These are phyloP conservation scores for Vanrija sp. DNA, from an alignment of 1,284 basidiomycete species.

Conservation along the genomic window DNA sequence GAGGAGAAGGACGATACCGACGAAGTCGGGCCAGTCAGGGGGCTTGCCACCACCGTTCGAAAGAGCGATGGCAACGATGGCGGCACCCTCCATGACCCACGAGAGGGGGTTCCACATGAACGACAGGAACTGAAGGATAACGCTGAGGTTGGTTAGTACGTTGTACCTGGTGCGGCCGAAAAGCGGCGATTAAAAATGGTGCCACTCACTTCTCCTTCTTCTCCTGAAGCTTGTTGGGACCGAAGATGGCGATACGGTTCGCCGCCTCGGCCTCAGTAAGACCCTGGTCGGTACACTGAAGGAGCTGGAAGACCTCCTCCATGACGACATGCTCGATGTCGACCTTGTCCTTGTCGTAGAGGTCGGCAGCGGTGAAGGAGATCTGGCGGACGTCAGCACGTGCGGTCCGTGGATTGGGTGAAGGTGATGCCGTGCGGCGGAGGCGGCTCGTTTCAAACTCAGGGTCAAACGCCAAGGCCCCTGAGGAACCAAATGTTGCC, in stretches of 20 bases:
- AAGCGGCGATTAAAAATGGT: not conserved
- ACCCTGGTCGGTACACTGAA: conserved; percentile 79
- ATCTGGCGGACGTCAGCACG: conserved; percentile 28
- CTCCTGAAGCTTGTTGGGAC: conserved; percentile 89
- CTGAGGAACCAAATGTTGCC: too few species aligned
- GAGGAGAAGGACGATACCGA: conserved; percentile 88
- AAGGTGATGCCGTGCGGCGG: not conserved
- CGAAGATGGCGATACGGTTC: conserved; percentile 89
- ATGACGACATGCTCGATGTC: conserved; percentile 95
- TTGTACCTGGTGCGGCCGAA: not conserved
- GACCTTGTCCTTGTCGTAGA: conserved; percentile 98
- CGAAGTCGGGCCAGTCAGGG: conserved; percentile 96
- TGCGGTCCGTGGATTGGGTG: not conserved
- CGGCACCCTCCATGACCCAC: conserved; percentile 99
- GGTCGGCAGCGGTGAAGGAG: conserved; percentile 54
- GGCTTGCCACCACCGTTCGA: conserved; percentile 82
- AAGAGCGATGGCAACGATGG: conserved; percentile 90
- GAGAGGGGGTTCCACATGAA: conserved; percentile 99
- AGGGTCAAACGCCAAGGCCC: too few species aligned
- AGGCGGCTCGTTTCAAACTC: too few species aligned
- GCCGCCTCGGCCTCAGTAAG: conserved; percentile 68
- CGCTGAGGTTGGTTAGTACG: conserved; percentile 25
- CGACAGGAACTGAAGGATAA: conserved; percentile 69
- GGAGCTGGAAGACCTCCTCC: conserved; percentile 92
- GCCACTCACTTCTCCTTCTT: conserved; percentile 69